These are phyloP conservation scores for Colletotrichum shisoi DNA, from an alignment of 2,329 filamentous ascomycete species.

Conservation along the genomic window DNA sequence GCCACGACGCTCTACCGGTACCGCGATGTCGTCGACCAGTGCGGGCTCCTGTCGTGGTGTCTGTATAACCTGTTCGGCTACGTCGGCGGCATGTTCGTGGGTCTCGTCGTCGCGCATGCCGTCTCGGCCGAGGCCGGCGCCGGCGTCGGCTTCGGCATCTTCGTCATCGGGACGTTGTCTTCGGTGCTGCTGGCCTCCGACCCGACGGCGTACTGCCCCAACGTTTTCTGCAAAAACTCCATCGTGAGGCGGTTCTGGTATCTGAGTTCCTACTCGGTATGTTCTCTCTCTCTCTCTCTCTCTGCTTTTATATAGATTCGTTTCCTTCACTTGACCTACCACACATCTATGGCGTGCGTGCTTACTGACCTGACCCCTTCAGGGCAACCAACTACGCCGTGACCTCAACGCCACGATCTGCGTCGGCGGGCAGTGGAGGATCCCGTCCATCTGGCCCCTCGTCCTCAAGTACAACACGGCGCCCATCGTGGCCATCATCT, in stretches of 20 bases:
- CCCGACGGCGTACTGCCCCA: slow-evolving; percentile 17
- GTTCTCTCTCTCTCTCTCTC: background rate
- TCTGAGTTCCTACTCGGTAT: slow-evolving; percentile 24
- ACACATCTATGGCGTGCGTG: background rate
- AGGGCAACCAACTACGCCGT: slow-evolving; percentile 34
- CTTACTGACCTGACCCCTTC: background rate
- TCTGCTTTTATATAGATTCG: no score
- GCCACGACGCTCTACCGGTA: slow-evolving; percentile 61
- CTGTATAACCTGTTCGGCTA: slow-evolving; percentile 57
- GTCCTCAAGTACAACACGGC: slow-evolving; percentile 41
- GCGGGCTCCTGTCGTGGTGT: slow-evolving; percentile 53
- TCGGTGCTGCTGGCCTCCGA: slow-evolving; percentile 48
- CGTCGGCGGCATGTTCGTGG: slow-evolving; percentile 57
- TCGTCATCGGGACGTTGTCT: slow-evolving; percentile 49
- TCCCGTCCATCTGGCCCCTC: slow-evolving; percentile 39
- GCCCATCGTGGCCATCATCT: slow-evolving; percentile 40
- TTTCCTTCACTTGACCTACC: no score
- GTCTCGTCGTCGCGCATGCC: slow-evolving; percentile 57
- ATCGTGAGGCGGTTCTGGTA: slow-evolving; percentile 23
- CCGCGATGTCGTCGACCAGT: slow-evolving; percentile 53
- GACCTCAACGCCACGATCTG: slow-evolving; percentile 34
- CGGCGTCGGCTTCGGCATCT: slow-evolving; percentile 59
- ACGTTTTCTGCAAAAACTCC: background rate
- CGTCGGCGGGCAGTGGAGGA: slow-evolving; percentile 29
- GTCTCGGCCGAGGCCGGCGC: slow-evolving; percentile 53